Base-by-base conservation (phyloP, 495 filamentous ascomycete species). In the Hypoxylon subgilvum region DNA sequence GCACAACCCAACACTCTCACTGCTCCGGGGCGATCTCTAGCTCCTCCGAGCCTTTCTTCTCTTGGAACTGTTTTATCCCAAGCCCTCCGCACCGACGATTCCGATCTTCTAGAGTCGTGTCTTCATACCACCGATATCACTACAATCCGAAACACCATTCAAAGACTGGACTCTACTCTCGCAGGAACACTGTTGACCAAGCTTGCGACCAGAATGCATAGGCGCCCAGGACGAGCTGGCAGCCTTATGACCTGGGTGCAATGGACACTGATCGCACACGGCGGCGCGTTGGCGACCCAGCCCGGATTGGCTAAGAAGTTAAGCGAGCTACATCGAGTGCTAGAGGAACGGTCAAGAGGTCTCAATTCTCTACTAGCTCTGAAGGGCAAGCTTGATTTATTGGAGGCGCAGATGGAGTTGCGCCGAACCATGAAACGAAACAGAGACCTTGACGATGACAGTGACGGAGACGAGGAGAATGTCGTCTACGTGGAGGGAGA, bases 161-260 rank as follows among this genome's bases (percentile, higher is more conserved):
- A 96, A 63, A 86, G 92, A 42, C 82, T 98, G 28, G 90, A 92
- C 60, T 95, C 94, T 8, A 80, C 85, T 1, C 84, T 96, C 30
- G 92, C 91, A 4, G 83, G 85, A 10, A 82, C 73, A 9, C 80
- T 98, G 19, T 82, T 97, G 40, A 84, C 88, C 67, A 89, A 87
- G 64, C 82, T 98, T 25, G 90, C 94, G 9, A 88, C 95, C 66
- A 85, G 91, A 59, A 84, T 98, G 70, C 87, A 96, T 64, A 83
- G 88, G 55, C 83, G 90, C 16, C 94, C 94, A 4, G 94, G 92
- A 18, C 84, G 94, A 45, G 92, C 94, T 12, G 90, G 91, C 22
- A 88, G 84, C 58, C 83, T 98, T n/a, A 92, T 96, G 78, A 83
- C 88, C 12, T 98, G 94, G 94, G 87, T 97, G 36, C 91, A 97